Base-by-base conservation (phyloP, 2,329 filamentous ascomycete species). In the Cercospora citrullina region DNA sequence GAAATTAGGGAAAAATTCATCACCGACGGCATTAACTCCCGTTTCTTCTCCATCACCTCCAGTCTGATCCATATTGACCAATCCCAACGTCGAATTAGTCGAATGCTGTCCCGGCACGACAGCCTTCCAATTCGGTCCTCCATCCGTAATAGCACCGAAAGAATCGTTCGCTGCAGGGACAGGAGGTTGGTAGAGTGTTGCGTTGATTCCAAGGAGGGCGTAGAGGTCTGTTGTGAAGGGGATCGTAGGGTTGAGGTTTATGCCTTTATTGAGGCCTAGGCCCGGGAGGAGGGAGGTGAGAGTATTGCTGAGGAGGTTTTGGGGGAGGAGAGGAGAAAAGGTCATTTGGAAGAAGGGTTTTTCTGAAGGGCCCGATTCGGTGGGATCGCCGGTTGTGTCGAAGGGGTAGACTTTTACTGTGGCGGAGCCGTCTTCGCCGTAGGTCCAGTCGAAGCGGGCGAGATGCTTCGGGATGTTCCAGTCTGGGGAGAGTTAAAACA, bases 401-500 rank as follows among this genome's bases (percentile, higher is more conserved):
- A 64, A 69, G 16, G 71, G 71, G 48, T 68, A 72, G 58, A 72
- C 63, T 36, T 69, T 68, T 59, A 72, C 72, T 16, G 63, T 66
- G 14, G 69, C 65, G 48, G 63, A 61, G 26, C 68, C 68, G 21
- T 65, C 65, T 31, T 57, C 51, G 5, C 51, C 26, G 42, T 66
- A 68, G 30, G 67, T 71, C 69, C 69, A 73, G 42, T 71, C 67
- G 68, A 73, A 72, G 45, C 69, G 65, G 7, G 70, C 72, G 39
- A 73, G 65, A 31, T 72, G 72, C 48, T 72, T 72, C 16, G 72
- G 72, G 21, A 72, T 69, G 66, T 73, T 73, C 72, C 72, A 73
- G 48, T 68, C 39, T 60, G 14, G 33, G 9, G 45, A 26, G 18
- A 6, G 4, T 59, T 30, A 23, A 7, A 1, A 23, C 21, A 5